A percentile compares a stretch with the other conserved stretches of the same genome.
These are phyloP conservation scores for Lagerstroemia speciosa DNA, from an alignment of 345 rosid genomes.

Conservation along the genomic window DNA sequence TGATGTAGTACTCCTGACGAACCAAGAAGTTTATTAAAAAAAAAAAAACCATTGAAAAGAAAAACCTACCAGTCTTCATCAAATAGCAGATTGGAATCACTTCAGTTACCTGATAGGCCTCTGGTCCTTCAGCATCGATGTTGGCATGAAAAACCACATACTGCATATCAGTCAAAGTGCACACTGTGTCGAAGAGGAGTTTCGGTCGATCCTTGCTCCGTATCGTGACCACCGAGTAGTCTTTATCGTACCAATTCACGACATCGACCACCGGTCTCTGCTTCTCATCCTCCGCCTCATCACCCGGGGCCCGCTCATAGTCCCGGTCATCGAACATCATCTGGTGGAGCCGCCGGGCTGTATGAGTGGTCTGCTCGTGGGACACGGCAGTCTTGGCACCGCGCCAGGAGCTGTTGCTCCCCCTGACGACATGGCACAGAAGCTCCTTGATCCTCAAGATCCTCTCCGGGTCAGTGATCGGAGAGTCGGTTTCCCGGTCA, in stretches of 20 bases:
- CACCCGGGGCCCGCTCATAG: constrained; percentile 37
- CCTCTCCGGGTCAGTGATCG: constrained; percentile 56
- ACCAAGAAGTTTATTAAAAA: background rate
- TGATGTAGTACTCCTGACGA: constrained; percentile 71
- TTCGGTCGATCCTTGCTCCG: constrained; percentile 86
- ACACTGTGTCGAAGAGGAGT: constrained; percentile 82
- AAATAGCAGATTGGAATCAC: background rate
- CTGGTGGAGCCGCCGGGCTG: constrained; percentile 91
- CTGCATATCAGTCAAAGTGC: constrained; percentile 89
- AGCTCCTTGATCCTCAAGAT: constrained; percentile 56
- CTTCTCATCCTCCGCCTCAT: constrained; percentile 42
- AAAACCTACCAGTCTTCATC: background rate
- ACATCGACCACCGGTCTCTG: constrained; percentile 63
- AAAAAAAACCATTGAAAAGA: constrained; percentile 1
- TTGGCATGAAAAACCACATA: constrained; percentile 89
- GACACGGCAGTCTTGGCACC: constrained; percentile 69
- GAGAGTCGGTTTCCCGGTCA: constrained; percentile 55
- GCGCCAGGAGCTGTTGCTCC: constrained; percentile 51
- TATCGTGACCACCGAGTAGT: constrained; percentile 75
- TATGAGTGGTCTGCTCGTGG: constrained; percentile 45
- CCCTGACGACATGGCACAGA: constrained; percentile 67
- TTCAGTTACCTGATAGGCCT: constrained; percentile 60
- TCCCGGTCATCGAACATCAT: constrained; percentile 98
- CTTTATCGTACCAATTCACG: constrained; percentile 73
- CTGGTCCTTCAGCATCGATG: constrained; percentile 61